Evolutionary conservation across 148 eudicot genomes (phyloP).

Genomic region (Chenopodium formosanum): DNA sequence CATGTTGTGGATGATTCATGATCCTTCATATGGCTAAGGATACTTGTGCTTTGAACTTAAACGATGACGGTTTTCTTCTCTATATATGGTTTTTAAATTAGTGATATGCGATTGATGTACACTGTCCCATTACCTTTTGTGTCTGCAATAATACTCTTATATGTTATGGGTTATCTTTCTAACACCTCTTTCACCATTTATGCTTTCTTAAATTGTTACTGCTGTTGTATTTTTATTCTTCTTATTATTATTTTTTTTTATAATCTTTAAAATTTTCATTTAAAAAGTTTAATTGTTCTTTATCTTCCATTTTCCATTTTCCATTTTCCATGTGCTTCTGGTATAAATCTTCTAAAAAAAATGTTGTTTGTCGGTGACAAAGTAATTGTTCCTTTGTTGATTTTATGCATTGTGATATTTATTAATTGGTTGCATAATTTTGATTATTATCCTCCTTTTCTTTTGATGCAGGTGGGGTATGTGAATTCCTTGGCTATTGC

Average conservation of each 20-base stretch:
- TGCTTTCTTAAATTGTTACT: too few species aligned
- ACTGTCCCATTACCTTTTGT: too few species aligned
- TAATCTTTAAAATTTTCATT: neutral
- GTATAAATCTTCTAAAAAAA: neutral
- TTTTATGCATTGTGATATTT: neutral
- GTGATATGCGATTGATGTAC: too few species aligned
- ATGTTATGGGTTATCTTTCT: too few species aligned
- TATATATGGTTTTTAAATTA: too few species aligned
- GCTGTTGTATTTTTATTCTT: too few species aligned
- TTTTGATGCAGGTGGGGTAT: conserved; percentile 62
- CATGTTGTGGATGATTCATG: too few species aligned
- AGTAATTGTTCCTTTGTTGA: neutral
- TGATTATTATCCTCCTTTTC: neutral
- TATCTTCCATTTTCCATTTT: neutral
- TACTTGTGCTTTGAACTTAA: neutral
- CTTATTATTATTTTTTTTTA: too few species aligned
- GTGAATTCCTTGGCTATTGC: conserved; percentile 90
- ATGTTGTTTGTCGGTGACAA: neutral
- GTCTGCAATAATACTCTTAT: too few species aligned
- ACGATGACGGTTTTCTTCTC: too few species aligned
- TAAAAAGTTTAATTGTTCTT: neutral
- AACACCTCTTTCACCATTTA: too few species aligned
- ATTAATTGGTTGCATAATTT: conserved; percentile 5
- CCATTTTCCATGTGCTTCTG: neutral
- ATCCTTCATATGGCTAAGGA: neutral